Percentiles rank a stretch among this genome's conserved stretches.
Evolutionary conservation across 495 filamentous ascomycete genomes (phyloP).

Genomic region (Lophiotrema nucula): DNA sequence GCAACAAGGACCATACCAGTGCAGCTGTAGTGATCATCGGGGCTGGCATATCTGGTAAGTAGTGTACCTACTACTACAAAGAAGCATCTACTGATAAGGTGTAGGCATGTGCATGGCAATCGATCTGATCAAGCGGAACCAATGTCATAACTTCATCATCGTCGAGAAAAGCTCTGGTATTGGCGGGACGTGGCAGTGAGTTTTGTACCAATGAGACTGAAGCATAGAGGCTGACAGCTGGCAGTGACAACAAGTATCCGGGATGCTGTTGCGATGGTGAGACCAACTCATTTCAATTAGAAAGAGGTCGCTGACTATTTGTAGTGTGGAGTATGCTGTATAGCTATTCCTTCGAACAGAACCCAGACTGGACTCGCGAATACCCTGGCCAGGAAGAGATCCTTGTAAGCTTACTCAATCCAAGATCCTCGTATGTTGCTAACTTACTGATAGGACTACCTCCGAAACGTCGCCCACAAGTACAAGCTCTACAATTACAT

Average conservation of each 20-base stretch:
- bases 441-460: conserved; percentile 46
- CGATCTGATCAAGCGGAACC: conserved; percentile 53
- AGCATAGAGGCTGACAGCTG: not conserved
- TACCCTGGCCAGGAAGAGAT: conserved; percentile 67
- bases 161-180: conserved; percentile 54
- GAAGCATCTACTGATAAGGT: not conserved
- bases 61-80: not conserved
- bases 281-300: not conserved
- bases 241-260: conserved; percentile 51
- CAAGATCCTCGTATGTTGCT: too few relatives aligned
- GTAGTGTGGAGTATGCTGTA: conserved; percentile 54
- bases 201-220: not conserved
- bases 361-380: conserved; percentile 61
- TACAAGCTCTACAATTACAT: conserved; percentile 58
- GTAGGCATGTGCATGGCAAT: conserved; percentile 56
- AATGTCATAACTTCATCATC: conserved; percentile 56
- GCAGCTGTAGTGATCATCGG: conserved; percentile 57
- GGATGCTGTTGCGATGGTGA: conserved; percentile 55
- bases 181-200: conserved; percentile 54
- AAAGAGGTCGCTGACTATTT: conserved; percentile 8
- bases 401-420: conserved; percentile 37
- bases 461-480: conserved; percentile 57
- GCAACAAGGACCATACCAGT: conserved; percentile 43
- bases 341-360: conserved; percentile 67
- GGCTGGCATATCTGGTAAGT: conserved; percentile 50